These are phyloP conservation scores for Pyrenophora graminea DNA, from an alignment of 2,329 filamentous ascomycete species.

Conservation along the genomic window DNA sequence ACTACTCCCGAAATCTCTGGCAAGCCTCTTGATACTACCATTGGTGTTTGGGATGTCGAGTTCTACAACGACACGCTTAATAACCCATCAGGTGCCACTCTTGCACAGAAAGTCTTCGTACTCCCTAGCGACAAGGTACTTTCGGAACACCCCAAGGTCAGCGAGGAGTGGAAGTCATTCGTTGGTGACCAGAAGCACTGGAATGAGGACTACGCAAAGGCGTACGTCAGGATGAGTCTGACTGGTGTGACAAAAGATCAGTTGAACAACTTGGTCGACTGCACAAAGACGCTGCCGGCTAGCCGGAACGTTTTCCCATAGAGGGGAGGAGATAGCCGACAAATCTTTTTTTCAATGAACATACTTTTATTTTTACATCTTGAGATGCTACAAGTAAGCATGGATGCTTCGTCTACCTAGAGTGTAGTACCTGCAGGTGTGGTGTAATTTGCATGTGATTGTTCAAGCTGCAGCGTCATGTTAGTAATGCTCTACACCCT, in stretches of 20 bases:
- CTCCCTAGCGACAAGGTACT: slow-evolving; percentile 35
- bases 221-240: slow-evolving; percentile 39
- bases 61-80: slow-evolving; percentile 52
- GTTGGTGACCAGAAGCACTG: slow-evolving; percentile 36
- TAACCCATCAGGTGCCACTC: slow-evolving; percentile 21
- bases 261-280: slow-evolving; percentile 30
- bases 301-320: slow-evolving; percentile 16
- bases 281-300: slow-evolving; percentile 36
- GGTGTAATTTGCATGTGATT: not conserved
- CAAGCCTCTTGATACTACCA: slow-evolving; percentile 54
- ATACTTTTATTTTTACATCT: not conserved
- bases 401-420: not conserved
- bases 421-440: too few relatives aligned
- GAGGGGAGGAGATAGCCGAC: not conserved
- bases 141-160: slow-evolving; percentile 32
- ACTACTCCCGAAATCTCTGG: slow-evolving; percentile 39
- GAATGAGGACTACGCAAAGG: slow-evolving; percentile 40
- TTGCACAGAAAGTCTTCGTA: slow-evolving; percentile 32
- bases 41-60: slow-evolving; percentile 55
- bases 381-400: not conserved
- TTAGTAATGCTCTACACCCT: too few relatives aligned
- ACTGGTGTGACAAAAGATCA: slow-evolving; percentile 31
- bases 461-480: too few relatives aligned
- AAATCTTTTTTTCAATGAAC: not conserved
- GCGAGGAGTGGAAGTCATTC: slow-evolving; percentile 31